These are phyloP conservation scores for Akanthomyces muscarius DNA, from an alignment of 2,329 filamentous ascomycete genomes.

Conservation along the genomic window DNA sequence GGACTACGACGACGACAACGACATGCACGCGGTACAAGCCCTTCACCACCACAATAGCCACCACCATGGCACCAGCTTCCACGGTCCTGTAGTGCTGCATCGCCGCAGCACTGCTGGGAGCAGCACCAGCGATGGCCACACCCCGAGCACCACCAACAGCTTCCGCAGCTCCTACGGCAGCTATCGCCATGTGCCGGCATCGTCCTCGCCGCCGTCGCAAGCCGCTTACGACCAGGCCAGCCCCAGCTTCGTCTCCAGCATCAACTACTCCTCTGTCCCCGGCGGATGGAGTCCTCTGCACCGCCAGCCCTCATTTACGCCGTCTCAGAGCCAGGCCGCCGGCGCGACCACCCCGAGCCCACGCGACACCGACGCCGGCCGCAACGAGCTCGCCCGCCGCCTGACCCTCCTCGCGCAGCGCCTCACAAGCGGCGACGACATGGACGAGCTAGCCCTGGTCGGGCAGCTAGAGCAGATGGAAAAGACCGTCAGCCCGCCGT, in stretches of 20 bases:
- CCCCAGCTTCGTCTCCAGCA: slow-evolving; percentile 17
- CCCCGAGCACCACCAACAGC: slow-evolving; percentile 7
- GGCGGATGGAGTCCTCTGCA: slow-evolving; percentile 16
- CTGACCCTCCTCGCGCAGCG: slow-evolving; percentile 37
- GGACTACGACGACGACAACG: slow-evolving; percentile 11
- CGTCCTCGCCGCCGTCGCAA: neutral
- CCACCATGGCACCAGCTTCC: neutral
- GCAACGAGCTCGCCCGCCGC: slow-evolving; percentile 43
- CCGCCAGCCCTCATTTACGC: slow-evolving; percentile 5
- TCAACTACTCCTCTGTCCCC: slow-evolving; percentile 10
- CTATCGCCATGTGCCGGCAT: neutral
- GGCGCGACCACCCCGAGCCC: neutral
- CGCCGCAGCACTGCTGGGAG: slow-evolving; percentile 14
- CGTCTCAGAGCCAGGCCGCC: slow-evolving; percentile 6
- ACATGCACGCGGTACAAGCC: slow-evolving; percentile 15
- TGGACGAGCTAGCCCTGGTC: slow-evolving; percentile 35
- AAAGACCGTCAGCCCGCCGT: slow-evolving; percentile 21
- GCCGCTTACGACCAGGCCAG: slow-evolving; percentile 11
- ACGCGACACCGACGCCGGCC: slow-evolving; percentile 20
- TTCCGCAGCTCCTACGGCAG: slow-evolving; percentile 11
- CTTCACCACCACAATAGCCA: slow-evolving; percentile 8
- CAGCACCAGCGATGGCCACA: slow-evolving; percentile 8
- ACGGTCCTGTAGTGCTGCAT: slow-evolving; percentile 10
- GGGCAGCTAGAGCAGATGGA: slow-evolving; percentile 38
- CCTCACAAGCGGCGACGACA: slow-evolving; percentile 31